Conservation (phyloP, 208 protist genomes). For the Trichomonas tenax region DNA sequence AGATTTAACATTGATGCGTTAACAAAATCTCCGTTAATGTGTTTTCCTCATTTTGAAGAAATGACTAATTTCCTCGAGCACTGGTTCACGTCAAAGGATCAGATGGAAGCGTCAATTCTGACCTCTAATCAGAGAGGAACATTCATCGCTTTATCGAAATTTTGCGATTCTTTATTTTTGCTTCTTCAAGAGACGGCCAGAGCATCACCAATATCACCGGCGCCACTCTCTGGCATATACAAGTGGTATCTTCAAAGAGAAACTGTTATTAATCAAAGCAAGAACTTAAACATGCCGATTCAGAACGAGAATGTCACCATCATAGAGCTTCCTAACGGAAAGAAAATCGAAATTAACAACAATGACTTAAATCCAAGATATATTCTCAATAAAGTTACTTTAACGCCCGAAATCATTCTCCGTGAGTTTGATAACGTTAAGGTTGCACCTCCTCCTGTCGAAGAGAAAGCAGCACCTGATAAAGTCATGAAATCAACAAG, state of each 20-base stretch:
- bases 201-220: not conserved
- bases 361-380: not conserved
- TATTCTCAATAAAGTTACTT: not conserved
- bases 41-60: constrained; percentile 21
- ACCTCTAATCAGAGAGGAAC: not conserved
- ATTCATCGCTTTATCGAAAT: not conserved
- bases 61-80: not conserved
- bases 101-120: not conserved
- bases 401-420: not conserved
- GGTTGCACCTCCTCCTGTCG: no score
- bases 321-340: not conserved
- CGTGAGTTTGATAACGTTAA: not conserved
- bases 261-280: not conserved
- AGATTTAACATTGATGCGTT: not conserved
- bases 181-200: not conserved
- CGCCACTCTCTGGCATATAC: not conserved
- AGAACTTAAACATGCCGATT: not conserved
- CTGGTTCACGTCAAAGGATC: not conserved
- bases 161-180: not conserved
- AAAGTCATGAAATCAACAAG: no score
- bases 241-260: constrained; percentile 5
- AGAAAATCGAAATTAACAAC: not conserved
- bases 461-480: not conserved
- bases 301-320: not conserved
- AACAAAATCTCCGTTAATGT: not conserved